Evolutionary conservation across 768 basidiomycete species (phyloP), one percentile per base, ranked within the genome.

Genomic region (Steccherinum ochraceum): DNA sequence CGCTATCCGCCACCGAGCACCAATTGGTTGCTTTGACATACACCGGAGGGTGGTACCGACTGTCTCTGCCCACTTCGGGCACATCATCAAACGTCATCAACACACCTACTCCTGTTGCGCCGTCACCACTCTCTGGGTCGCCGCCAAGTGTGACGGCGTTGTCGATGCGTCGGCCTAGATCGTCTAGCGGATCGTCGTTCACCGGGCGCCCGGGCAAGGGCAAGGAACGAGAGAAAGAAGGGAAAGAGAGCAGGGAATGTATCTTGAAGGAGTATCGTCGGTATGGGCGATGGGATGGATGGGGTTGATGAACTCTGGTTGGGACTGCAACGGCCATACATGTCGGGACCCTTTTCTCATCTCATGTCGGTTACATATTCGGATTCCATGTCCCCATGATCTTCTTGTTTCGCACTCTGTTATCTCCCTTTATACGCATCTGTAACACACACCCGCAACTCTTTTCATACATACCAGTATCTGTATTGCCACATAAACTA

Each of bases 251-350:
- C 52, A 73, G 81, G 45, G 80, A 84, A 24, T 84, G 91, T 63
- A 71, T 75, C 12, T 62, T 93, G 46, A 74, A 81, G 57, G 91
- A 93, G 64, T 93, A 83, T 65, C 71, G 89, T 56, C 75, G 85
- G 56, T 93, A 84, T 61, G 92, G 91, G 20, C 74, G 88, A 50
- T 92, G 90, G 89, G 91, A 93, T 72, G 91, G 90, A 0, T 93
- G 91, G 91, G 61, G 62, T 16, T 65, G 49, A 55, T 56, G 16
- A n/a, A n/a, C n/a, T n/a, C n/a, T n/a, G n/a, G n/a, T n/a, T n/a
- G n/a, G n/a, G n/a, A n/a, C n/a, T n/a, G n/a, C n/a, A n/a, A n/a
- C n/a, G n/a, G n/a, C 16, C 30, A 16, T 35, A 35, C 30, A 35
- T 35, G 30, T 35, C 7, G 7, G 30, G 16, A 7, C 7, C 30